phyloP scores from a whole-genome alignment of 345 rosid genomes.

The Eucalyptus tenuipes region DNA sequence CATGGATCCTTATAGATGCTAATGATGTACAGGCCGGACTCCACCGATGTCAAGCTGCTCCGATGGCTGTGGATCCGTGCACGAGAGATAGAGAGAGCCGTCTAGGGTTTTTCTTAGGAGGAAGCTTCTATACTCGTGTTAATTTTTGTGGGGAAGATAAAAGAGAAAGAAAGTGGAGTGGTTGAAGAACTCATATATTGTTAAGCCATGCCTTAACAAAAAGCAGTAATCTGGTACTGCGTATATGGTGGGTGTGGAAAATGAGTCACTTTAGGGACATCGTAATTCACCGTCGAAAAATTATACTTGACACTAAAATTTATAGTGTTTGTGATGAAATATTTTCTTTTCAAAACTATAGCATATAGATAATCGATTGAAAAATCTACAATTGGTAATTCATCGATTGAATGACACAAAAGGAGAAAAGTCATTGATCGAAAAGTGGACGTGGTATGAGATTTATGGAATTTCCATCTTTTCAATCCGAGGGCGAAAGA shows the following conservation, averaged over 20 bases:
- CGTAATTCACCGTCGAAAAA: accelerated
- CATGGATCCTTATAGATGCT: not conserved
- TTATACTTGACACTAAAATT: too few species aligned
- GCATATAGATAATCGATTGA: not conserved
- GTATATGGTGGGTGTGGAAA: not conserved
- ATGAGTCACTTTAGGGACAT: accelerated
- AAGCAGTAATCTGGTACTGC: not conserved
- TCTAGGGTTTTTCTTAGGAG: not conserved
- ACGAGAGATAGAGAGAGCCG: not conserved
- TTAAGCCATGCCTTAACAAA: not conserved
- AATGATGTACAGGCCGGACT: not conserved
- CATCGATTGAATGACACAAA: not conserved
- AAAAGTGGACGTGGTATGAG: accelerated
- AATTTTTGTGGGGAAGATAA: not conserved
- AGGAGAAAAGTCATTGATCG: too few species aligned
- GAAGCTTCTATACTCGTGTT: not conserved
- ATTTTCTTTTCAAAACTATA: not conserved
- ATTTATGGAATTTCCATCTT: not conserved
- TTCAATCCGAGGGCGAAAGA: not conserved
- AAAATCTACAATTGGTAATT: not conserved
- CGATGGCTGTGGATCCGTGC: not conserved
- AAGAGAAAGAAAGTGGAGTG: not conserved
- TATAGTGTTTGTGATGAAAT: accelerated
- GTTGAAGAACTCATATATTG: not conserved
- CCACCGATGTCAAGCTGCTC: not conserved